Base-by-base conservation (phyloP, 495 filamentous ascomycete species). In the Cairneyella variabilis region DNA sequence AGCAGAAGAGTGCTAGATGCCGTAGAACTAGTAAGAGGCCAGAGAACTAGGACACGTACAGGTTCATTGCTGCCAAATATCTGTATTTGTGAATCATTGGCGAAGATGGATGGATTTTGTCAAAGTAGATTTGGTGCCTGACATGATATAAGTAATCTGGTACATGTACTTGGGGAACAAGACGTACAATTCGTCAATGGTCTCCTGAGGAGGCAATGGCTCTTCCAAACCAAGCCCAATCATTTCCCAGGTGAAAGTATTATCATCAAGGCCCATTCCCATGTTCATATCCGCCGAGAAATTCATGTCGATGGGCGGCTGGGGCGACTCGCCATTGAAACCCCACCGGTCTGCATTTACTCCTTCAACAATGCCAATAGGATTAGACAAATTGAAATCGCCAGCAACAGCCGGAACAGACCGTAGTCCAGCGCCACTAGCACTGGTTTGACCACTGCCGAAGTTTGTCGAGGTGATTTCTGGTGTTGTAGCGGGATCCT, bases 141-240 rank as follows among this genome's bases (percentile, higher is more conserved):
- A 62, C 27, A 54, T 26, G 14, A 18, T 30, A 54, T 41, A 46
- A 53, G 25, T 9, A 34, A 8, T 56, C 39, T 43, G 14, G 2
- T 14, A 9, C 30, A 37, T n/a, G 16, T 27, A 34, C 34, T 9
- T 17, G 40, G 30, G 23, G 14, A 32, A 22, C 21, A 25, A 32
- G 17, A 74, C 83, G 64, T 77, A 96, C 89, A 99, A 66, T 62
- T 96, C 90, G 63, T 96, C 87, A 47, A 96, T 88, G 8, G 89
- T 86, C 52, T 96, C 91, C 60, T 88, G 89, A 8, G 80, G 76
- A 1, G 93, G 93, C 27, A 97, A 72, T 45, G 95, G 89, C 65
- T 99, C 93, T 54, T 97, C 91, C 50, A 99, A 65, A 14, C 92
- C 95, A 46, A 99, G 68, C 22, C 89, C 84, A 46, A 99, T 95